Evolutionary conservation across 108 stramenopile species (phyloP).

Genomic region (Conticribra guillardii): DNA sequence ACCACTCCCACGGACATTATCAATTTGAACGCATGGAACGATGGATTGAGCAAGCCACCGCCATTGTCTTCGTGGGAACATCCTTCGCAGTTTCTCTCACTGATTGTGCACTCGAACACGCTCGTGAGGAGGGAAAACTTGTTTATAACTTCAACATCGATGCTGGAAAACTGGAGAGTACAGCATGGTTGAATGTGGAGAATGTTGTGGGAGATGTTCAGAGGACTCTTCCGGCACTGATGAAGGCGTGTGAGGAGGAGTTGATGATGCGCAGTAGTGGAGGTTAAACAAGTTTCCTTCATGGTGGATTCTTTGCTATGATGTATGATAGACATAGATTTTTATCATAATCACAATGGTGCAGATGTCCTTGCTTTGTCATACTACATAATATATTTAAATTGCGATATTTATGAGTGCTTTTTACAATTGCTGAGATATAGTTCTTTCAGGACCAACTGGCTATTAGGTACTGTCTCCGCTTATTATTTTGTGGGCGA

Average conservation of each 20-base stretch:
- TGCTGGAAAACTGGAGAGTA: constrained; percentile 34
- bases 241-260: constrained; percentile 21
- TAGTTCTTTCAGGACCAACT: no score
- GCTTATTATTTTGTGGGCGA: no score
- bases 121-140: constrained; percentile 36
- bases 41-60: constrained; percentile 54
- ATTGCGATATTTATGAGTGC: no score
- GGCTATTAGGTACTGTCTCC: no score
- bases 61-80: constrained; percentile 72
- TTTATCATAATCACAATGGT: no score
- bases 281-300: no score
- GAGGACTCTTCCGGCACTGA: constrained; percentile 37
- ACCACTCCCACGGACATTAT: constrained; percentile 78
- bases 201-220: constrained; percentile 63
- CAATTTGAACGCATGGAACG: constrained; percentile 70
- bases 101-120: constrained; percentile 67
- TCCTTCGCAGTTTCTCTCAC: constrained; percentile 65
- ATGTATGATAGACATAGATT: no score
- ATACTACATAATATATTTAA: no score
- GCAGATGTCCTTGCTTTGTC: no score
- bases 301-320: no score
- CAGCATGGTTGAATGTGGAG: constrained; percentile 55
- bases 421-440: no score
- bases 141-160: constrained; percentile 72
- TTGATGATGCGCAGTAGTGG: not conserved